phyloP scores from a whole-genome alignment of 805 yeast species.

The Wickerhamiella nectarea region DNA sequence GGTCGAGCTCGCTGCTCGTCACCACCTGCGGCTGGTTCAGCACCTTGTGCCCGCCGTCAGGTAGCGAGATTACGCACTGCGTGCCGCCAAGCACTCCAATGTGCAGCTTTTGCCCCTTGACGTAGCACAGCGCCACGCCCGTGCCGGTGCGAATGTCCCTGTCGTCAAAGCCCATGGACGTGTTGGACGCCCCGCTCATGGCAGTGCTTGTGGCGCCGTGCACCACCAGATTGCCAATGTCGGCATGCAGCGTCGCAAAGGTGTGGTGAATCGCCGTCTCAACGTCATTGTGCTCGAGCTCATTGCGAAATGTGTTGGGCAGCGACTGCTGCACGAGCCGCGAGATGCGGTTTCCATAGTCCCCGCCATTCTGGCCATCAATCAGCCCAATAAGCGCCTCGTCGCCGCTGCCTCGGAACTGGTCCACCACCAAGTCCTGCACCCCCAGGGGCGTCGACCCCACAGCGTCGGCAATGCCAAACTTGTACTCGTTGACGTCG shows the following conservation, averaged over 20 bases:
- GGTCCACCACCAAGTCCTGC: constrained; percentile 76
- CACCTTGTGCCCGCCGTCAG: constrained; percentile 65
- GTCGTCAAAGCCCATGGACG: constrained; percentile 24
- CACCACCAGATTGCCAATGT: constrained; percentile 43
- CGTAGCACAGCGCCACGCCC: constrained; percentile 67
- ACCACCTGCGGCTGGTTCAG: constrained; percentile 76
- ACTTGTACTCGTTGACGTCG: constrained; percentile 55
- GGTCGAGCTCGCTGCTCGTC: constrained; percentile 52
- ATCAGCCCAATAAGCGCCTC: constrained; percentile 71
- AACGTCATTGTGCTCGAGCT: constrained; percentile 40
- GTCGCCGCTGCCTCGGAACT: constrained; percentile 72
- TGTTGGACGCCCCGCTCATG: neutral
- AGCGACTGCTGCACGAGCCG: constrained; percentile 59
- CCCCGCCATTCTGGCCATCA: constrained; percentile 51
- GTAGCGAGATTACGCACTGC: constrained; percentile 62
- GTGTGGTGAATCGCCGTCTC: constrained; percentile 71
- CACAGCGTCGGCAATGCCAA: constrained; percentile 83
- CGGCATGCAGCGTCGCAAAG: constrained; percentile 67
- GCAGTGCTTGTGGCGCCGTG: neutral
- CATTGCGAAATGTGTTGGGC: constrained; percentile 53
- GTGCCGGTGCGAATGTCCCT: constrained; percentile 73
- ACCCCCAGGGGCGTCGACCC: constrained; percentile 56
- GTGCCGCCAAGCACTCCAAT: constrained; percentile 88
- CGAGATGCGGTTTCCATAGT: constrained; percentile 35
- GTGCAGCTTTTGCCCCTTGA: constrained; percentile 55